Evolutionary conservation across 2,329 filamentous ascomycete genomes (phyloP).

Genomic region (Trichoderma sp.): DNA sequence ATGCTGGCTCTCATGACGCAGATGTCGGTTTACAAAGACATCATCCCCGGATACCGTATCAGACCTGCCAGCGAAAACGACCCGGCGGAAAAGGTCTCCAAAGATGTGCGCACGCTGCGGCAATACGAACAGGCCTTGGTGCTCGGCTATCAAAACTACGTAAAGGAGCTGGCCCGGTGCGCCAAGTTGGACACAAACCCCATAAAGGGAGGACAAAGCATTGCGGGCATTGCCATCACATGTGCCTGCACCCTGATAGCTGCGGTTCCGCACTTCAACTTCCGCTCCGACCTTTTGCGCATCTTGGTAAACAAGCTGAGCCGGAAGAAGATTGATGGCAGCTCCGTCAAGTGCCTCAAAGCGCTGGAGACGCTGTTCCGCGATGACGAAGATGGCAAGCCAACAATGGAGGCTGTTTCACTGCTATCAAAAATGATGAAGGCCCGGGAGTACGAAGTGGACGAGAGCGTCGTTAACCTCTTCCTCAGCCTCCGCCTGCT

Average conservation of each 20-base stretch:
- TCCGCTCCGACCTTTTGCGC: conserved; percentile 81
- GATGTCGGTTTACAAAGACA: conserved; percentile 87
- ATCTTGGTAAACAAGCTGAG: conserved; percentile 85
- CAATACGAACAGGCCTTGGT: conserved; percentile 87
- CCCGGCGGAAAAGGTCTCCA: conserved; percentile 78
- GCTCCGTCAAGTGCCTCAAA: conserved; percentile 75
- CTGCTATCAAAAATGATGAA: conserved; percentile 95
- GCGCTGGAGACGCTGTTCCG: conserved; percentile 80
- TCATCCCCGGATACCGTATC: conserved; percentile 96
- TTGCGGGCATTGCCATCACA: conserved; percentile 76
- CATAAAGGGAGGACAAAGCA: conserved; percentile 45
- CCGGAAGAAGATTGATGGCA: conserved; percentile 67
- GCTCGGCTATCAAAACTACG: conserved; percentile 79
- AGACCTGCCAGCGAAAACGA: conserved; percentile 76
- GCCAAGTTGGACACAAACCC: conserved; percentile 57
- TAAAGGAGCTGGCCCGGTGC: conserved; percentile 71
- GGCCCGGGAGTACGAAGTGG: conserved; percentile 75
- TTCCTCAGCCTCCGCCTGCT: conserved; percentile 88
- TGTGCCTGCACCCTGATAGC: conserved; percentile 82
- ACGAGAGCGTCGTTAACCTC: conserved; percentile 85
- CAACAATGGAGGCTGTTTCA: conserved; percentile 82
- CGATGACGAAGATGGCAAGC: conserved; percentile 86
- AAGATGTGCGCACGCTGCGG: conserved; percentile 81
- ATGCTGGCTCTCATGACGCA: conserved; percentile 87
- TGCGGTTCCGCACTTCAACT: conserved; percentile 95